Conservation (phyloP, 176 grass and related monocot genomes). For the Hsuehochloa calcarea region DNA sequence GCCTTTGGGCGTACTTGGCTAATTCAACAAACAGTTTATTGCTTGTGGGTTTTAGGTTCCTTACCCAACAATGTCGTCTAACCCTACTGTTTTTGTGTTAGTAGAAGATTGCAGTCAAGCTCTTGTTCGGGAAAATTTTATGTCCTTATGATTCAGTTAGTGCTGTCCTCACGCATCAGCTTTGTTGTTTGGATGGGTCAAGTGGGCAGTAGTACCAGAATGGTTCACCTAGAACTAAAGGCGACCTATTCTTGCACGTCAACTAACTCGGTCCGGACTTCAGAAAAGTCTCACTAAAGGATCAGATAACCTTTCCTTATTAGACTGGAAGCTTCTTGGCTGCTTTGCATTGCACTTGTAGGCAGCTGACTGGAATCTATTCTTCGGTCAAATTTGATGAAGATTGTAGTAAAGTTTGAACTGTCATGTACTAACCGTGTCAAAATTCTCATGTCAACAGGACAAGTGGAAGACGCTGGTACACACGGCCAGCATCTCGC, state of each 20-base stretch:
- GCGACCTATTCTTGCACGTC: slow-evolving; percentile 57
- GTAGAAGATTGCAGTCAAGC: slow-evolving; percentile 19
- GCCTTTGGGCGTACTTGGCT: slow-evolving; percentile 10
- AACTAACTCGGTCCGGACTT: slow-evolving; percentile 42
- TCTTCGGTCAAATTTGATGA: slow-evolving; percentile 54
- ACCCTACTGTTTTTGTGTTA: slow-evolving; percentile 34
- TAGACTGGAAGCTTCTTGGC: slow-evolving; percentile 50
- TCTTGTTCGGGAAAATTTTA: slow-evolving; percentile 20
- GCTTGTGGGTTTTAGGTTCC: slow-evolving; percentile 43
- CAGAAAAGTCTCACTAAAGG: slow-evolving; percentile 32
- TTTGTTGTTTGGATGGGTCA: slow-evolving; percentile 48
- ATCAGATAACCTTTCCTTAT: slow-evolving; percentile 45
- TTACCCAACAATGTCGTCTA: slow-evolving; percentile 17
- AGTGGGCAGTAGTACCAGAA: slow-evolving; percentile 35
- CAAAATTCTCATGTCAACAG: slow-evolving; percentile 61
- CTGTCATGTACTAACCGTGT: slow-evolving; percentile 49
- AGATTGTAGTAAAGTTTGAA: slow-evolving; percentile 36
- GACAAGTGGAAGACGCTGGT: slow-evolving; percentile 99
- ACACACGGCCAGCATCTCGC: slow-evolving; percentile 94
- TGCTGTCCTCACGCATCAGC: slow-evolving; percentile 46
- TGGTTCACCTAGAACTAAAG: slow-evolving; percentile 51
- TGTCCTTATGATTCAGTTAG: slow-evolving; percentile 43
- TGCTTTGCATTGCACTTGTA: slow-evolving; percentile 29
- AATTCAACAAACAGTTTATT: slow-evolving; percentile 39
- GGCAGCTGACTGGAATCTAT: slow-evolving; percentile 18